These are phyloP conservation scores for Lumnitzera littorea DNA, from an alignment of 345 rosid genomes.

Conservation along the genomic window DNA sequence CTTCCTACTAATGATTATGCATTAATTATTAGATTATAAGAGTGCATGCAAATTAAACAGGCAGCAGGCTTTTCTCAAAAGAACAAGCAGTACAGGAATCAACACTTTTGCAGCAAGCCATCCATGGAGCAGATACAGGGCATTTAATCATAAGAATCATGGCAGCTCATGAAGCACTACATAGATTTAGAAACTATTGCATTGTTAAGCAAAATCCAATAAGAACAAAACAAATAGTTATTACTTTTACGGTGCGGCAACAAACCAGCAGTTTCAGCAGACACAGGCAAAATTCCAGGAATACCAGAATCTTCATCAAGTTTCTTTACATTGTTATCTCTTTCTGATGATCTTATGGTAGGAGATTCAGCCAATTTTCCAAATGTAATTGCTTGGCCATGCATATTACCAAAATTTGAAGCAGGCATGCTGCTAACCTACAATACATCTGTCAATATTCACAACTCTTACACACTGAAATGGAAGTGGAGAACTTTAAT, in stretches of 20 bases:
- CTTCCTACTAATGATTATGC: too few species aligned
- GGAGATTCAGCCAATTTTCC: conserved; percentile 54
- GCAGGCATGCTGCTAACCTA: conserved; percentile 24
- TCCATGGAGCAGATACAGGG: too few species aligned
- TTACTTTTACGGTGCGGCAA: conserved; percentile 57
- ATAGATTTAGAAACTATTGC: too few species aligned
- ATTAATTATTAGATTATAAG: too few species aligned
- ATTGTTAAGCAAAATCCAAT: too few species aligned
- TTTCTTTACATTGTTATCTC: conserved; percentile 18
- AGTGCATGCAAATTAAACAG: too few species aligned
- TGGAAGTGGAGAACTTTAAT: neutral
- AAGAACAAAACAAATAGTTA: neutral
- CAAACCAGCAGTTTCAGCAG: conserved; percentile 80
- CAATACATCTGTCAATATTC: neutral
- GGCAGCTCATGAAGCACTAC: too few species aligned
- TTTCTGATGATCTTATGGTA: conserved; percentile 17
- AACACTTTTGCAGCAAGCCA: too few species aligned
- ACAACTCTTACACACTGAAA: neutral
- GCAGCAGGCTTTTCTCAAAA: too few species aligned
- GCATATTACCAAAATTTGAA: conserved; percentile 32
- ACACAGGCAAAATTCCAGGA: conserved; percentile 59
- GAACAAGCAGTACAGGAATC: too few species aligned
- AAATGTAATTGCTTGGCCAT: conserved; percentile 64
- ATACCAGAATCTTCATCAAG: conserved; percentile 22
- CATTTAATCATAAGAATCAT: too few species aligned